Percentiles rank a stretch among this genome's conserved stretches.
These are phyloP conservation scores for Ambrosiella beaveri DNA, from an alignment of 2,329 filamentous ascomycete species.

Conservation along the genomic window DNA sequence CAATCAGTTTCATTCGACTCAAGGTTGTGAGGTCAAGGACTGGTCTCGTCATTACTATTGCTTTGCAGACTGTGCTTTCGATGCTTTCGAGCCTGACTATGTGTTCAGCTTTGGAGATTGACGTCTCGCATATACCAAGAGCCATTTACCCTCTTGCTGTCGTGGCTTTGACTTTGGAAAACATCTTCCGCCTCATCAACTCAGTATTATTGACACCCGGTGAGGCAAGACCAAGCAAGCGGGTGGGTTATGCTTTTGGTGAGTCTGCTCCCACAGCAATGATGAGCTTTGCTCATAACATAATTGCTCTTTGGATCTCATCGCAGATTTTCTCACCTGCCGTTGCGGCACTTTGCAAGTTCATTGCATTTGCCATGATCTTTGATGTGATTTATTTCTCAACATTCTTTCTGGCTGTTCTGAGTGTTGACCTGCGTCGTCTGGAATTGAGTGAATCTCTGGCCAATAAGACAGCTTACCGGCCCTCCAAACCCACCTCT, in stretches of 20 bases:
- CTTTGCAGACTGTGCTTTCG: slow-evolving; percentile 52
- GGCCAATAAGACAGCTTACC: slow-evolving; percentile 25
- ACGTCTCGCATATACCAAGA: slow-evolving; percentile 56
- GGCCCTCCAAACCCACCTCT: slow-evolving; percentile 16
- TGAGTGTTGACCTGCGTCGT: slow-evolving; percentile 62
- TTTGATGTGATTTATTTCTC: slow-evolving; percentile 66
- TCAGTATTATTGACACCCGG: slow-evolving; percentile 55
- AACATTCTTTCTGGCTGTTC: slow-evolving; percentile 63
- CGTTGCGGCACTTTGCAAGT: slow-evolving; percentile 58
- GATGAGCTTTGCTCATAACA: slow-evolving; percentile 50
- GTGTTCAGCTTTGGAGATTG: slow-evolving; percentile 57
- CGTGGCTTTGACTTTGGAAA: slow-evolving; percentile 59
- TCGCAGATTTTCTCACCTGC: slow-evolving; percentile 51
- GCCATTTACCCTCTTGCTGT: slow-evolving; percentile 64
- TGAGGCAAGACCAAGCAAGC: slow-evolving; percentile 47
- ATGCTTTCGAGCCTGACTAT: slow-evolving; percentile 67
- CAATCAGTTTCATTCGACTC: slow-evolving; percentile 49
- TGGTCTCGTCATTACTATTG: slow-evolving; percentile 53
- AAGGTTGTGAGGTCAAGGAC: slow-evolving; percentile 59
- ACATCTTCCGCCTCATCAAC: slow-evolving; percentile 64
- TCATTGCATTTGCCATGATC: slow-evolving; percentile 55
- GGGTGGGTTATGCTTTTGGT: slow-evolving; percentile 58
- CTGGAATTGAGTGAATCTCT: slow-evolving; percentile 61
- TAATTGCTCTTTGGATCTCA: slow-evolving; percentile 47
- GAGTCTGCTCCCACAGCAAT: slow-evolving; percentile 54